Evolutionary conservation across 2,329 filamentous ascomycete species (phyloP), one percentile per base, ranked within the genome.

Genomic region (Juglanconis juglandina): DNA sequence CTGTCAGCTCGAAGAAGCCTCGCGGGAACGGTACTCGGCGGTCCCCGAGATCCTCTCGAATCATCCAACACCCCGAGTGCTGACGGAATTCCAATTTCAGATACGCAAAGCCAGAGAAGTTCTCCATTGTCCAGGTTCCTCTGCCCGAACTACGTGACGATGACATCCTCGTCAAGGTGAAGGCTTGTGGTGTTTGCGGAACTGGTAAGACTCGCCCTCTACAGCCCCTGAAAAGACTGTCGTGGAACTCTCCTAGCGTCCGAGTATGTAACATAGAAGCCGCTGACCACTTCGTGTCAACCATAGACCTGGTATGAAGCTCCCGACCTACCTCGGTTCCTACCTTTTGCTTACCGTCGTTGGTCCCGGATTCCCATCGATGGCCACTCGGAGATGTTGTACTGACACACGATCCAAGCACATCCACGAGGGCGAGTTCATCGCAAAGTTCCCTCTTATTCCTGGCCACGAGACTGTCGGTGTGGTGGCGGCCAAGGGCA

Each of bases 401-500:
- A 41, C 13, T 49, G n/a, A 10, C 39, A 8, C 14, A n/a, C 14
- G 35, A 17, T 49, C 6, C 7, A 30, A 71, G 71, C 84, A 87
- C 68, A 87, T 86, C 67, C 86, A 89, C 69, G 84, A 89, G 71
- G 87, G 87, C 68, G 86, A 89, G 74, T 90, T 90, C 66, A 79
- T 79, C 48, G 77, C 76, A 65, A 76, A 86, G 75, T 88, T 88
- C 69, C 86, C 86, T 55, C 76, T 88, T 60, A 86, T 88, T 67
- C 86, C 86, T 61, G 86, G 87, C 53, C 87, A 90, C 67, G 87
- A 90, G 72, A 88, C 87, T 41, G 84, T 87, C 46, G 87, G 87
- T 66, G 81, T 85, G 41, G 79, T 90, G 58, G 87, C 83, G 37
- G 84, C 79, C 11, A 69, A 84, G 44, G 83, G 83, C 52, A 78